Evolutionary conservation across 1,284 basidiomycete genomes (phyloP).

Genomic region (Cryptococcus sp.): DNA sequence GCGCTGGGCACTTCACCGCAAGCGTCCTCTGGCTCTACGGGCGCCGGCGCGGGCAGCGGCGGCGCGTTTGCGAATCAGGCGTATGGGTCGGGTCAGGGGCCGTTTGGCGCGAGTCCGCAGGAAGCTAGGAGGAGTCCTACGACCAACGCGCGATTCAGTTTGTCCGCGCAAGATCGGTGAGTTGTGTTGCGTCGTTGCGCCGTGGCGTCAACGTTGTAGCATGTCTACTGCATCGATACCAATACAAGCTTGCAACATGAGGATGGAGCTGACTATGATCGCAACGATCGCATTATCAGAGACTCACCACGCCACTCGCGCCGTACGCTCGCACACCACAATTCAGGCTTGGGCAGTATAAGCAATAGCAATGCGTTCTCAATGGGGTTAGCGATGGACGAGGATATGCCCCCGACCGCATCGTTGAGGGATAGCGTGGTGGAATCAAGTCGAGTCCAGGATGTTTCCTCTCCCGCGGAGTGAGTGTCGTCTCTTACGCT

Average conservation of each 20-base stretch:
- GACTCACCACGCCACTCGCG: conserved; percentile 27
- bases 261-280: not conserved
- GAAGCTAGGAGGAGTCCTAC: conserved; percentile 4
- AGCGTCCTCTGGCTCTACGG: not conserved
- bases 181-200: not conserved
- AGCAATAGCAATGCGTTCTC: not conserved
- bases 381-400: conserved; percentile 20
- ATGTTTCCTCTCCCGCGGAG: conserved; percentile 11
- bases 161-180: not conserved
- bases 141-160: not conserved
- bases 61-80: not conserved
- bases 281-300: conserved; percentile 1
- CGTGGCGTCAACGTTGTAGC: not conserved
- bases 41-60: not conserved
- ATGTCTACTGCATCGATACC: not conserved
- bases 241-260: not conserved
- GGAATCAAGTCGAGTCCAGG: conserved; percentile 1
- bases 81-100: not conserved
- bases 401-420: conserved; percentile 38
- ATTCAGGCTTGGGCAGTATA: not conserved
- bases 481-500: conserved; percentile 9
- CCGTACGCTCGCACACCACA: conserved; percentile 18
- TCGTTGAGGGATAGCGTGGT: conserved; percentile 23
- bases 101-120: not conserved
- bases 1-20: conserved; percentile 34